Evolutionary conservation across 2,329 filamentous ascomycete species (phyloP), one percentile per base, ranked within the genome.

Genomic region (Exophiala viscosa): DNA sequence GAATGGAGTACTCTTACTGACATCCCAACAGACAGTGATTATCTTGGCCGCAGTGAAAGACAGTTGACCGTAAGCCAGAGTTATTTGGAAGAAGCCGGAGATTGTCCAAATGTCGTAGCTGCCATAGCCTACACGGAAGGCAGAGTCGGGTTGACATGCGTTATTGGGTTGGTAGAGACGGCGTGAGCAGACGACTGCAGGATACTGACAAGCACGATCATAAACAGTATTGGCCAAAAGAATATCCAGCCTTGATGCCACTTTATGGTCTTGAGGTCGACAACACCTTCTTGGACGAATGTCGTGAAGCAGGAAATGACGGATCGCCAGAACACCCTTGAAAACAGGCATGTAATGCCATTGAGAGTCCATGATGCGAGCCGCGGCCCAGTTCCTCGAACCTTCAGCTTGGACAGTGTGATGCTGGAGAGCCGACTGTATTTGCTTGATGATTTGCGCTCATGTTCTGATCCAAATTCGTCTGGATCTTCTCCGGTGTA

Each of bases 11-110:
- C 8, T 9, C 11, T 42, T 8, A 49, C 64, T 23, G 8, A 70
- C 54, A 48, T 71, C 69, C 68, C 68, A 71, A 1, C 54, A 45
- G 5, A 68, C 62, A 45, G 70, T 68, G n/a, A 71, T 65, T 2
- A 64, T 55, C 45, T 71, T 71, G 11, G 61, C 69, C 8, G 61
- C 59, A 8, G 64, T 57, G 43, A 71, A 70, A 0, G 63, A 52
- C 28, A 53, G 45, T 28, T 35, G 9, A 10, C 59, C 59, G 38
- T 55, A 60, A 6, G 36, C 40, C 13, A 54, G 45, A 6, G 49
- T 52, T 23, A 60, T 59, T 14, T 53, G 45, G 43, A 60, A 60
- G 20, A 60, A 36, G 10, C 49, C 53, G 17, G 23, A n/a, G 23
- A 23, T 34, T 2, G 34, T 46, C 58, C 60, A 58, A 33, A 55